Conservation (phyloP, 1,139 yeast genomes). For the Candida albicans region DNA sequence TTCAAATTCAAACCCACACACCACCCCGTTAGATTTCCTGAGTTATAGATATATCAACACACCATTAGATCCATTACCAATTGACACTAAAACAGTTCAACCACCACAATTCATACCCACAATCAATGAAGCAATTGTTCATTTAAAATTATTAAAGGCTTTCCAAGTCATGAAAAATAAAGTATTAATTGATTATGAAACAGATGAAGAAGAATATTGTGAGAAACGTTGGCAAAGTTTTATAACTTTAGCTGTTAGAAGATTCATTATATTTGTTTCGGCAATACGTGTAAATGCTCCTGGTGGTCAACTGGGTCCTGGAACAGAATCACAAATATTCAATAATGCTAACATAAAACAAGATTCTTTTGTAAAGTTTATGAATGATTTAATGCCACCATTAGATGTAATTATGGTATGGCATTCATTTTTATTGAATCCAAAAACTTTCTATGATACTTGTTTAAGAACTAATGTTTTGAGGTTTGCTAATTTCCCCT, state of each 20-base stretch:
- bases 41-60: slow-evolving; percentile 10
- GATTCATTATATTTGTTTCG: slow-evolving; percentile 29
- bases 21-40: not conserved
- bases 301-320: not conserved
- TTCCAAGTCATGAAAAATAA: slow-evolving; percentile 24
- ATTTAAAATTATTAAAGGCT: slow-evolving; percentile 31
- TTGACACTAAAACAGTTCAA: not conserved
- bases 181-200: slow-evolving; percentile 11
- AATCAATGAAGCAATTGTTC: slow-evolving; percentile 18
- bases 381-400: slow-evolving; percentile 23
- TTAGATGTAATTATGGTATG: slow-evolving; percentile 41
- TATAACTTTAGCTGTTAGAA: slow-evolving; percentile 27
- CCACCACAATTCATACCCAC: not conserved
- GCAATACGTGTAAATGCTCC: slow-evolving; percentile 13
- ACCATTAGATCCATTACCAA: slow-evolving; percentile 19
- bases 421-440: slow-evolving; percentile 27
- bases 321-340: not conserved
- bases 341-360: too few species aligned
- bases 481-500: slow-evolving; percentile 22
- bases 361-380: not conserved
- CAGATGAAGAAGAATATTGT: slow-evolving; percentile 6
- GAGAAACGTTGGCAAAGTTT: slow-evolving; percentile 30
- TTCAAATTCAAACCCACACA: not conserved
- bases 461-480: slow-evolving; percentile 23
- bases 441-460: slow-evolving; percentile 27